phyloP scores from a whole-genome alignment of 2,329 filamentous ascomycete genomes.

The Trichoderma hamatum region DNA sequence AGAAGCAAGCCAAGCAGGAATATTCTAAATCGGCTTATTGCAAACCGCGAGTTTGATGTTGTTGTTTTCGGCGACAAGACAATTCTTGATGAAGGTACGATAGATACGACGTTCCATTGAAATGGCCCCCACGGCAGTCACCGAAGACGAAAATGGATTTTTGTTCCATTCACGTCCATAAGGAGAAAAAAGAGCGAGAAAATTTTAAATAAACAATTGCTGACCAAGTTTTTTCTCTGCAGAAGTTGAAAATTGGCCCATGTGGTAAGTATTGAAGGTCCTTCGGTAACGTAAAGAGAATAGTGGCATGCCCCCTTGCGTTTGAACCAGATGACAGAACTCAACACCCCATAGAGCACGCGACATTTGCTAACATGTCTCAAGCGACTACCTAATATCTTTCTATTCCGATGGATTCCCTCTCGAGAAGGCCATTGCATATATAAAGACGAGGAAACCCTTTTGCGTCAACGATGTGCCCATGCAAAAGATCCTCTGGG shows the following conservation, averaged over 20 bases:
- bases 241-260: slow-evolving; percentile 93
- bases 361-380: background rate
- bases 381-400: slow-evolving; percentile 87
- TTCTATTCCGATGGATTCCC: slow-evolving; percentile 99
- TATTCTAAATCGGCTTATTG: slow-evolving; percentile 88
- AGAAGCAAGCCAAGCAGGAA: slow-evolving; percentile 96
- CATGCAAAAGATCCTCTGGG: slow-evolving; percentile 98
- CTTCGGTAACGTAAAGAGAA: slow-evolving; percentile 42
- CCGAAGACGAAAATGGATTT: background rate
- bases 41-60: slow-evolving; percentile 91
- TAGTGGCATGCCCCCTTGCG: slow-evolving; percentile 34
- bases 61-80: slow-evolving; percentile 99
- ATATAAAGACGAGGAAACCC: slow-evolving; percentile 88
- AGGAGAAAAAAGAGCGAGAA: background rate
- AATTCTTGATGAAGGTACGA: slow-evolving; percentile 85
- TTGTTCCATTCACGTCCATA: no score
- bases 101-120: slow-evolving; percentile 50
- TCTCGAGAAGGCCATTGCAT: slow-evolving; percentile 93
- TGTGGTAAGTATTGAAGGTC: slow-evolving; percentile 62
- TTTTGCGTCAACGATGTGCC: slow-evolving; percentile 97
- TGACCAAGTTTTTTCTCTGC: background rate
- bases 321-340: slow-evolving; percentile 19
- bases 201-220: background rate
- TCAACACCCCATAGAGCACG: slow-evolving; percentile 1
- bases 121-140: background rate